Evolutionary conservation across 75 land plant species (phyloP).

Genomic region (Sequoia sempervirens): DNA sequence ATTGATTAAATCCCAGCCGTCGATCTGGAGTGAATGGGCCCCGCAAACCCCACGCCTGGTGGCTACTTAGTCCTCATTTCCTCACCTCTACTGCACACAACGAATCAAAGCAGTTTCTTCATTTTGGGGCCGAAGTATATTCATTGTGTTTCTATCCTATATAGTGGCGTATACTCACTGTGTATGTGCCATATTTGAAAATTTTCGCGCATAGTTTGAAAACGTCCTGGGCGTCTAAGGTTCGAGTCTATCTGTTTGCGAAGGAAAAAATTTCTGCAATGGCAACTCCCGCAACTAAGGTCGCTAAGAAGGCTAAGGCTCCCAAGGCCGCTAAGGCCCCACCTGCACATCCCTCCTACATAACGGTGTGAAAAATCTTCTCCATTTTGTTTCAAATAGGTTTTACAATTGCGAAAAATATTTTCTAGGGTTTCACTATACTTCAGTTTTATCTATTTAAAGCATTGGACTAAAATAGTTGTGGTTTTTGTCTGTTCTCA

Average conservation of each 20-base stretch:
- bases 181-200: not conserved
- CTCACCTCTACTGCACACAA: not conserved
- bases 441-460: not conserved
- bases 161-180: not conserved
- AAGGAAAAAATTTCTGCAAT: not conserved
- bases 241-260: not conserved
- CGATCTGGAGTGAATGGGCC: not conserved
- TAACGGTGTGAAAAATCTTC: constrained; percentile 13
- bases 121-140: not conserved
- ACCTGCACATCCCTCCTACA: constrained; percentile 32
- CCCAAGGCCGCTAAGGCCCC: constrained; percentile 8
- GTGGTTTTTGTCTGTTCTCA: not conserved
- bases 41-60: not conserved
- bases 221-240: not conserved
- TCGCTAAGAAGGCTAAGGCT: constrained; percentile 27
- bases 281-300: not conserved
- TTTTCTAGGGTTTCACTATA: not conserved
- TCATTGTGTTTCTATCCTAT: not conserved
- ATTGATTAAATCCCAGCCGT: not conserved
- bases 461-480: not conserved
- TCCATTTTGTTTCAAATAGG: not conserved
- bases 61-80: constrained; percentile 6
- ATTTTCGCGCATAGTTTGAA: not conserved
- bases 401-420: not conserved
- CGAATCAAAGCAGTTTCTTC: not conserved